phyloP scores from a whole-genome alignment of 805 yeast genomes.

The Candida xyloterini region DNA sequence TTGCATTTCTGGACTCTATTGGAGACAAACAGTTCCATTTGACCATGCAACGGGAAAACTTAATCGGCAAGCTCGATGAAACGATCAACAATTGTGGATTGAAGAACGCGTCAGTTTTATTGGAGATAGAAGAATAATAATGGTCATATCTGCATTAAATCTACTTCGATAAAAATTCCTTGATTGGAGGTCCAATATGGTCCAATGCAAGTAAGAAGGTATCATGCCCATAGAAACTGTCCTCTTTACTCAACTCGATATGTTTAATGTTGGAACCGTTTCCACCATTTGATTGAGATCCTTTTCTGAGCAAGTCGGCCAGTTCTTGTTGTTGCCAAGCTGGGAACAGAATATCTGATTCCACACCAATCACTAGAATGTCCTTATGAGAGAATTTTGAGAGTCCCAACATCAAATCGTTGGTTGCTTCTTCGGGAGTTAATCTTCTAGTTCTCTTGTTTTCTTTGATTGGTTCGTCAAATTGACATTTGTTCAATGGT shows the following conservation, averaged over 20 bases:
- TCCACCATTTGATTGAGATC: slow-evolving; percentile 34
- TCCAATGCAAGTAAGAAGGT: slow-evolving; percentile 79
- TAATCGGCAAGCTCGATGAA: slow-evolving; percentile 49
- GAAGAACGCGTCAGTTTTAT: slow-evolving; percentile 73
- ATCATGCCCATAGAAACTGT: slow-evolving; percentile 87
- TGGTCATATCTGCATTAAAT: slow-evolving; percentile 6
- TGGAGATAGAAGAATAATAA: slow-evolving; percentile 46
- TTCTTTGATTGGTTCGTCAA: slow-evolving; percentile 51
- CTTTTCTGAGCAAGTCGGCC: slow-evolving; percentile 51
- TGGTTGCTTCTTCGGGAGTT: slow-evolving; percentile 52
- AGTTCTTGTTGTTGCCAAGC: slow-evolving; percentile 92
- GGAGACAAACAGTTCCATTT: slow-evolving; percentile 51
- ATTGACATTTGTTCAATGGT: slow-evolving; percentile 34
- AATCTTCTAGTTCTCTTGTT: slow-evolving; percentile 44
- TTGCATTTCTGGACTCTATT: slow-evolving; percentile 43
- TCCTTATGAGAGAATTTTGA: slow-evolving; percentile 58
- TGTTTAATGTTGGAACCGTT: slow-evolving; percentile 47
- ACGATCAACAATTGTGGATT: slow-evolving; percentile 74
- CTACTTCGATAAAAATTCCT: slow-evolving; percentile 47
- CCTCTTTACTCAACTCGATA: slow-evolving; percentile 70
- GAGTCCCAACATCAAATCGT: slow-evolving; percentile 69
- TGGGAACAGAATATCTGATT: slow-evolving; percentile 87
- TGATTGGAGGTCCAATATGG: slow-evolving; percentile 76
- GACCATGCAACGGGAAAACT: slow-evolving; percentile 54
- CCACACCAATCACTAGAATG: slow-evolving; percentile 84